Conservation (phyloP, 2,329 filamentous ascomycete species). For the Colletotrichum tofieldiae region DNA sequence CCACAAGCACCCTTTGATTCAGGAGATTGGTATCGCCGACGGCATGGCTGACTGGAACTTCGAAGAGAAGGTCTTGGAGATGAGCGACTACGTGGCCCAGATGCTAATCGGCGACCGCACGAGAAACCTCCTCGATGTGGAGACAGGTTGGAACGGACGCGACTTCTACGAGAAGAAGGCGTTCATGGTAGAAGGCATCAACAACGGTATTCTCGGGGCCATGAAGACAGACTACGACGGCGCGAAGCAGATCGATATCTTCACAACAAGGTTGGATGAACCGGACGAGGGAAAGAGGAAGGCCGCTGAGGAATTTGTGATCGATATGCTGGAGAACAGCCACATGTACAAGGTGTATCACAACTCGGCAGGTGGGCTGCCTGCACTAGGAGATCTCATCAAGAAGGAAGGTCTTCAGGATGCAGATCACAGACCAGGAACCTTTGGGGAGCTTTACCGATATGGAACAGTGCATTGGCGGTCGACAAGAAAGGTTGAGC, state of each 20-base stretch:
- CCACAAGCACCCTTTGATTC: neutral
- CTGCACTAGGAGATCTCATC: neutral
- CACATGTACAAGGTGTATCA: neutral
- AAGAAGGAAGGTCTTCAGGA: neutral
- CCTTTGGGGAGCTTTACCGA: neutral
- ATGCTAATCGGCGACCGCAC: constrained; percentile 55
- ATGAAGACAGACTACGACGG: neutral
- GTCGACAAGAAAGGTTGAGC: neutral
- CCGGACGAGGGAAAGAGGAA: neutral
- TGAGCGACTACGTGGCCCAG: constrained; percentile 57
- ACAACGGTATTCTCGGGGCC: neutral
- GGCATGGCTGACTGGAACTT: constrained; percentile 20
- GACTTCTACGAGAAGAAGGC: constrained; percentile 52
- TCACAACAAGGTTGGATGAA: neutral
- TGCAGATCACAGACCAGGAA: neutral
- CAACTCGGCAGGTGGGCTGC: neutral
- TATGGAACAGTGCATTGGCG: neutral
- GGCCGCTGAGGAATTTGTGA: neutral
- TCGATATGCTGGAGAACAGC: neutral
- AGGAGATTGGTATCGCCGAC: neutral
- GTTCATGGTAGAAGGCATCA: constrained; percentile 44
- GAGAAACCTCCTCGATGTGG: constrained; percentile 50
- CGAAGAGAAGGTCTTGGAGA: constrained; percentile 46
- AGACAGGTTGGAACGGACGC: constrained; percentile 51
- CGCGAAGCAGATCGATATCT: neutral